Conservation (phyloP, 106 monocot species). For the Dactylorhiza incarnata region DNA sequence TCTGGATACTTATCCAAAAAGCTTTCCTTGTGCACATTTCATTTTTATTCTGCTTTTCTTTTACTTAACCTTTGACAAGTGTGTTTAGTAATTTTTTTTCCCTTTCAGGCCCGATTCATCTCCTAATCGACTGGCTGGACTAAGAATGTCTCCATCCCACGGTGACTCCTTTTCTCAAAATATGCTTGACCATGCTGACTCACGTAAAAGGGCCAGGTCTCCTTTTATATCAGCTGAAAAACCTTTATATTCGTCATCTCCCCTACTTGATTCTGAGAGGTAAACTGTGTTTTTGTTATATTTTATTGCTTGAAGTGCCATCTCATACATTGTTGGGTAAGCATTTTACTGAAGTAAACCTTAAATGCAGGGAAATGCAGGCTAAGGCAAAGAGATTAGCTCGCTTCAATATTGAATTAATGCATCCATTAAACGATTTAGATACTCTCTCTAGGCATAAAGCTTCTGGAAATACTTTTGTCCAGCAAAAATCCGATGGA, state of each 20-base stretch:
- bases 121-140: conserved; percentile 12
- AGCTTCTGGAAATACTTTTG: conserved; percentile 16
- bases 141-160: conserved; percentile 13
- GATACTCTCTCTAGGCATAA: conserved; percentile 20
- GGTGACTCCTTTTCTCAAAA: conserved; percentile 12
- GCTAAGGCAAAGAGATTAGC: conserved; percentile 81
- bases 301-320: neutral
- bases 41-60: neutral
- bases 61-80: neutral
- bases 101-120: conserved; percentile 21
- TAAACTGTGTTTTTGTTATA: conserved; percentile 5
- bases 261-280: conserved; percentile 47
- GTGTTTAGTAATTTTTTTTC: neutral
- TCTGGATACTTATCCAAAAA: neutral
- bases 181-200: neutral
- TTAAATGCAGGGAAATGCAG: conserved; percentile 52
- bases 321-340: neutral
- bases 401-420: conserved; percentile 69
- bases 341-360: conserved; percentile 9
- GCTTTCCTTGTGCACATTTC: neutral
- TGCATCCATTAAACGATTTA: conserved; percentile 27
- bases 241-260: conserved; percentile 7
- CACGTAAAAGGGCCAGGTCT: conserved; percentile 45
- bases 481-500: neutral
- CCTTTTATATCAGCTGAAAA: conserved; percentile 26